Base-by-base conservation (phyloP, 2,329 filamentous ascomycete species). In the Chalara sp. region DNA sequence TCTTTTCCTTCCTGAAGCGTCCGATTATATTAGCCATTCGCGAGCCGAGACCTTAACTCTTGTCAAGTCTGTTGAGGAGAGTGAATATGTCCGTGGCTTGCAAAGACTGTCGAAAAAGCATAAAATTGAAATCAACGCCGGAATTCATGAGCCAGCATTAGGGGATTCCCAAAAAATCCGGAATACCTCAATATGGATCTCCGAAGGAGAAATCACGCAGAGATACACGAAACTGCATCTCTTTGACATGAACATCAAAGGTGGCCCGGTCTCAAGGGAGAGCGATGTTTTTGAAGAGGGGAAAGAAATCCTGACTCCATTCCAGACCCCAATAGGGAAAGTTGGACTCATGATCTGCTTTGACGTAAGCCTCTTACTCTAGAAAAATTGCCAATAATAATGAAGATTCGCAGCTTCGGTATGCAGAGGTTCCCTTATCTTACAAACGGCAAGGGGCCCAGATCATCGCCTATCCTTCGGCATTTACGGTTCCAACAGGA, bases 201-300 rank as follows among this genome's bases (percentile, higher is more conserved):
- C 40, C 1, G 55, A 51, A 5, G 52, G 52, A 3, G 44, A 57
- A 30, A 50, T 55, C 45, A 33, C 51, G 6, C 33, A 47, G 48
- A 49, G 49, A 30, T 57, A 55, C 50, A 47, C 53, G 28, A 57
- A 54, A 45, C 32, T 57, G n/a, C 52, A 55, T 44, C 39, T 57
- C 10, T 57, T 57, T 44, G 53, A 55, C 47, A 57, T 55, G 47
- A 47, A 55, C 43, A 44, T 57, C 12, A 49, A 40, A 6, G 48
- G 52, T 42, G 54, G 54, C 3, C 54, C 48, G 5, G 43, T 50
- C 32, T 50, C 52, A 28, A 40, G 49, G 33, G 53, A 53, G 45
- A 54, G 53, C 49, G 52, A 56, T 51, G 52, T 49, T 55, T 12
- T 21, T 21, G 21, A 21, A 21, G 21, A 21, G 53, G 55, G 40